A percentile compares a stretch with the other conserved stretches of the same genome.
Conservation (phyloP, 2,329 filamentous ascomycete genomes). For the Aspergillus glaucus region DNA sequence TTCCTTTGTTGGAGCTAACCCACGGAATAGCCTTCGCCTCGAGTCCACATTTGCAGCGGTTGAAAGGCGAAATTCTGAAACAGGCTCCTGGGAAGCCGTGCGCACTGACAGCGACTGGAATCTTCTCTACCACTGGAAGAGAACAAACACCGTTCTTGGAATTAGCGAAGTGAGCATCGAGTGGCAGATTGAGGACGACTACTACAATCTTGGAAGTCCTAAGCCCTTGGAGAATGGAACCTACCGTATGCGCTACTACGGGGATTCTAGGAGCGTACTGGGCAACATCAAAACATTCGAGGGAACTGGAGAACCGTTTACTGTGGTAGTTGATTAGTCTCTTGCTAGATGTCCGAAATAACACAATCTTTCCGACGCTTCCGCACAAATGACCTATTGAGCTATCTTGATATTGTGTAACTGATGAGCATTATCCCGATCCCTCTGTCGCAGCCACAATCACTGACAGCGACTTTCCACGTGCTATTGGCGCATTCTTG, state of each 20-base stretch:
- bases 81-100: slow-evolving; percentile 57
- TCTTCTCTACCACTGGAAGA: slow-evolving; percentile 71
- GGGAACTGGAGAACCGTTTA: slow-evolving; percentile 52
- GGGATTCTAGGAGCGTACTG: slow-evolving; percentile 65
- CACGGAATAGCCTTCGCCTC: slow-evolving; percentile 76
- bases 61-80: slow-evolving; percentile 51
- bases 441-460: background rate
- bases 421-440: too few species aligned
- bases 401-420: too few species aligned
- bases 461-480: background rate
- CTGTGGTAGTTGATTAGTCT: slow-evolving; percentile 15
- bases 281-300: slow-evolving; percentile 63
- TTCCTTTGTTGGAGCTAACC: slow-evolving; percentile 80
- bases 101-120: slow-evolving; percentile 76
- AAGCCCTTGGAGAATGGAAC: slow-evolving; percentile 47
- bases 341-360: background rate
- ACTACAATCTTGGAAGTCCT: slow-evolving; percentile 35
- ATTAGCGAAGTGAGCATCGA: slow-evolving; percentile 71
- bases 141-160: slow-evolving; percentile 62
- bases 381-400: too few species aligned
- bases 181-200: slow-evolving; percentile 68
- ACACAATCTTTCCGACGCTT: too few species aligned
- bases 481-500: background rate
- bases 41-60: slow-evolving; percentile 73
- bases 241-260: slow-evolving; percentile 78